phyloP scores from a whole-genome alignment of 2,329 filamentous ascomycete species.

The Alternaria solani region DNA sequence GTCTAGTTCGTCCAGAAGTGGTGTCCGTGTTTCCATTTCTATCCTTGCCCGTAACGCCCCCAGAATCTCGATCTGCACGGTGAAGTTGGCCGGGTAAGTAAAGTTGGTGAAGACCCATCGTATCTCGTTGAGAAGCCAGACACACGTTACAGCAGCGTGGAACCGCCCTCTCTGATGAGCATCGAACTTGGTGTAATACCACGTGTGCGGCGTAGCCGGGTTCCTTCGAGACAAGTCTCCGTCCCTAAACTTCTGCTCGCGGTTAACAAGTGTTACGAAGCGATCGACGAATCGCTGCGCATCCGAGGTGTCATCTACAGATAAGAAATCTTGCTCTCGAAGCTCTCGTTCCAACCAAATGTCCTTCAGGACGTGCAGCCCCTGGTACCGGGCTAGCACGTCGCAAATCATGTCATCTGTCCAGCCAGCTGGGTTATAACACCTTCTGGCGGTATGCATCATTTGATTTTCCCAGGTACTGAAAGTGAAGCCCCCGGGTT shows the following conservation, averaged over 20 bases:
- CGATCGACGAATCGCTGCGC: conserved; percentile 3
- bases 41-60: background rate
- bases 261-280: conserved; percentile 11
- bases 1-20: conserved; percentile 31
- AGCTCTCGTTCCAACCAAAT: conserved; percentile 32
- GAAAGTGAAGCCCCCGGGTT: background rate
- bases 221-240: conserved; percentile 1
- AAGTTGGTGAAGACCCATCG: conserved; percentile 35
- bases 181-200: conserved; percentile 20
- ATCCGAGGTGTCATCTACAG: conserved; percentile 16
- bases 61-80: conserved; percentile 6
- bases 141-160: conserved; percentile 25
- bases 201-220: conserved; percentile 8
- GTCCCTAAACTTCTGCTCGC: conserved; percentile 14
- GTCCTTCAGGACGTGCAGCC: conserved; percentile 30
- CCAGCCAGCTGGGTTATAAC: conserved; percentile 12
- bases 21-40: background rate
- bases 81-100: conserved; percentile 10
- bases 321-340: conserved; percentile 20
- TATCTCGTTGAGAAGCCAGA: conserved; percentile 38
- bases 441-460: background rate
- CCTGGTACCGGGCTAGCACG: conserved; percentile 37
- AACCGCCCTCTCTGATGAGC: conserved; percentile 34
- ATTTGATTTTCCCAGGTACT: conserved; percentile 16
- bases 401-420: conserved; percentile 27